These are phyloP conservation scores for Elsinoe necatrix DNA, from an alignment of 2,329 filamentous ascomycete genomes.

Conservation along the genomic window DNA sequence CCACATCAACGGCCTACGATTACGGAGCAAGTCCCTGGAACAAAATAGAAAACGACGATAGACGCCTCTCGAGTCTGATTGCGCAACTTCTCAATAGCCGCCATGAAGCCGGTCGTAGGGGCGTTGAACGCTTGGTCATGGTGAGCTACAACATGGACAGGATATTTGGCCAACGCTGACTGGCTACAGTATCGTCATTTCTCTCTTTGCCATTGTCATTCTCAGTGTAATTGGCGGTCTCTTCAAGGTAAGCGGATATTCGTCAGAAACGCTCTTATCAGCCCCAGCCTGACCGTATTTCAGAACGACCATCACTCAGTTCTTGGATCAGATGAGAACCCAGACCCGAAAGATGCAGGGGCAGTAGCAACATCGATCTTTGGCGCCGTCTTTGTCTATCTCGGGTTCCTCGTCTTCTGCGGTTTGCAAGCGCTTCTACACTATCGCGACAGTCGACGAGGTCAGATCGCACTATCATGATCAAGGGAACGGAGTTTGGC, in stretches of 20 bases:
- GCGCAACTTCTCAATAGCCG: slow-evolving; percentile 30
- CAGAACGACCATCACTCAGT: slow-evolving; percentile 69
- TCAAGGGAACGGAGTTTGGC: background rate
- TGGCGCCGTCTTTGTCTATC: slow-evolving; percentile 78
- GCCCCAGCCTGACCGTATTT: background rate
- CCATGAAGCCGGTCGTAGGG: slow-evolving; percentile 91
- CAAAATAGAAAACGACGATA: background rate
- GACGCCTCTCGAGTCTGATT: too few relatives aligned
- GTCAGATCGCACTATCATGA: slow-evolving; percentile 67
- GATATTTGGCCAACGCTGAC: slow-evolving; percentile 19
- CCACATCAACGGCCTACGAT: background rate
- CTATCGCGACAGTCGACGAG: slow-evolving; percentile 69
- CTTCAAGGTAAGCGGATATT: slow-evolving; percentile 52
- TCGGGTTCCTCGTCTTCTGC: slow-evolving; percentile 91
- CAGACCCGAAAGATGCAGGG: slow-evolving; percentile 52
- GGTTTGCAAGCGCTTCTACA: slow-evolving; percentile 82
- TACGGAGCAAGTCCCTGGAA: background rate
- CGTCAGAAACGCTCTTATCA: background rate
- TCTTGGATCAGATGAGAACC: slow-evolving; percentile 59
- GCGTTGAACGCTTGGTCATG: slow-evolving; percentile 92
- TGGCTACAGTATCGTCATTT: slow-evolving; percentile 57
- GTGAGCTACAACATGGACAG: slow-evolving; percentile 44
- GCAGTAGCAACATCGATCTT: slow-evolving; percentile 81
- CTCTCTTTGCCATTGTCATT: slow-evolving; percentile 56
- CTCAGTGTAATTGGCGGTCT: slow-evolving; percentile 59